phyloP scores from a whole-genome alignment of 257 asterid species.

The Paulownia fortunei region DNA sequence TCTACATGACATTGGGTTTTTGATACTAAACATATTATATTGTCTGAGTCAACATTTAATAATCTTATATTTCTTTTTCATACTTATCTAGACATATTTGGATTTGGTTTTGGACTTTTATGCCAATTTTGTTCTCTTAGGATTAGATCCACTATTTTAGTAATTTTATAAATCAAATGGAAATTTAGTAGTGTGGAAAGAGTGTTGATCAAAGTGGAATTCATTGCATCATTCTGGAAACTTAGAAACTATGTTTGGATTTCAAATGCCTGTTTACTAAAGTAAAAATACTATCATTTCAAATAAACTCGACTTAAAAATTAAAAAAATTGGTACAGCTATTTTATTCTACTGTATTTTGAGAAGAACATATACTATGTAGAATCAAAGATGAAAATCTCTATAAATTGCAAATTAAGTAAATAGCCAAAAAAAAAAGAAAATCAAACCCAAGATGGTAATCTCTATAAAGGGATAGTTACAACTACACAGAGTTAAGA shows the following conservation, averaged over 20 bases:
- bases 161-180: background rate
- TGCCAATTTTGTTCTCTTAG: background rate
- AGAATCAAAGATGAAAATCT: too few species aligned
- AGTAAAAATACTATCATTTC: background rate
- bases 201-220: background rate
- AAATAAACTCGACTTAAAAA: too few species aligned
- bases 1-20: slow-evolving; percentile 2
- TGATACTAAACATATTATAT: slow-evolving; percentile 16
- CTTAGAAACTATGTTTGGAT: too few species aligned
- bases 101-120: slow-evolving; percentile 36
- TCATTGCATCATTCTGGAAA: background rate
- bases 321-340: too few species aligned
- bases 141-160: background rate
- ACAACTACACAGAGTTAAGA: too few species aligned
- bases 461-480: too few species aligned
- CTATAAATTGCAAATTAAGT: background rate
- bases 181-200: background rate
- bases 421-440: background rate
- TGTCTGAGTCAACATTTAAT: slow-evolving; percentile 15
- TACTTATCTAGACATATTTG: slow-evolving; percentile 21
- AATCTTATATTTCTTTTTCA: slow-evolving; percentile 22
- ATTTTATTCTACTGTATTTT: too few species aligned
- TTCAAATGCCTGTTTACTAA: too few species aligned
- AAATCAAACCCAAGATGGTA: too few species aligned
- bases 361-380: too few species aligned